Evolutionary conservation across 2,329 filamentous ascomycete genomes (phyloP), one percentile per base, ranked within the genome.

Genomic region (Pseudocercospora macadamiae): DNA sequence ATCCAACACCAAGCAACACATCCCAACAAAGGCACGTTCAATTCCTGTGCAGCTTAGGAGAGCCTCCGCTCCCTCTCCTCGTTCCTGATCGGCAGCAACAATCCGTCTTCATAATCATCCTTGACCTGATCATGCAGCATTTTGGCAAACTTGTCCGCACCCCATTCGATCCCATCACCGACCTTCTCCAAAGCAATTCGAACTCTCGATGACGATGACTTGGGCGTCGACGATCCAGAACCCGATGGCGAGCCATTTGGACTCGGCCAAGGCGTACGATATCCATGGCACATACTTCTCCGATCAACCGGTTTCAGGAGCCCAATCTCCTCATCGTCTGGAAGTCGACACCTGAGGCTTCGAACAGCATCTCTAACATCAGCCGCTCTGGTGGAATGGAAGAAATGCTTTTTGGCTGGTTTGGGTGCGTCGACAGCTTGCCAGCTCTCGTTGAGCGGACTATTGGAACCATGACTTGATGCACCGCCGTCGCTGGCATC

Each of bases 41-140:
- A 49, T 49, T 21, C 3, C n/a, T 7, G 16, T 32, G 47, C 47
- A 23, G 1, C 16, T 9, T 30, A 3, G 47, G 47, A 2, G 25
- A 49, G n/a, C 45, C 14, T 18, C 26, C 25, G 23, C 55, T 65
- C 65, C 53, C 67, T 61, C 63, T 69, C 65, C 10, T 49, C 12
- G 16, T 59, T 28, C 45, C 36, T 57, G 6, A 71, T 57, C 3
- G 68, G 66, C 55, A 71, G 59, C 44, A 71, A 23, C 54, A 71
- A 48, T 1, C 67, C 68, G 21, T 64, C 62, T 49, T 71, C 67
- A 9, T 64, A 55, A 52, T 60, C 60, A 6, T 42, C 51, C 6
- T 44, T 56, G 14, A 71, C 64, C 36, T 61, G 58, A 39, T 67
- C 63, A 42, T 65, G 51, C 21, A 68, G 45, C 25, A 64, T 51